phyloP scores from a whole-genome alignment of 768 basidiomycete species.

The Trametes gibbosa region DNA sequence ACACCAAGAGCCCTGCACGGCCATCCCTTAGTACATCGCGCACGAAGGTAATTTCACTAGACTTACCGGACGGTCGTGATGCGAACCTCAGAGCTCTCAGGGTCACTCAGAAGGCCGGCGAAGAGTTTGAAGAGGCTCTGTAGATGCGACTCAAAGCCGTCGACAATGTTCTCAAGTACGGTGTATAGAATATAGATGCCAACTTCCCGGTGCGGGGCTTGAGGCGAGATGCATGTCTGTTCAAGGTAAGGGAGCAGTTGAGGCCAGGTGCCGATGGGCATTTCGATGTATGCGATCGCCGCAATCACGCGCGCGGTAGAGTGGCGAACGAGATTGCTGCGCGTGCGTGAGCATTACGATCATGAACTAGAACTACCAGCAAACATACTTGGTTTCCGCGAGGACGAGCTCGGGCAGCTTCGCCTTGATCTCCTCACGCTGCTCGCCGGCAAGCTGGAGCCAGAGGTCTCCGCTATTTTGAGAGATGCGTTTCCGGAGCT shows the following conservation, averaged over 20 bases:
- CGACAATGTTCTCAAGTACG: constrained; percentile 87
- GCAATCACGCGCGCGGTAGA: constrained; percentile 91
- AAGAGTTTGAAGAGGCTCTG: constrained; percentile 80
- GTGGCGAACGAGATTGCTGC: constrained; percentile 86
- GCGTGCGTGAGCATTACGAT: constrained; percentile 12
- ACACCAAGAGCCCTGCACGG: constrained; percentile 74
- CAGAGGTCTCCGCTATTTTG: constrained; percentile 82
- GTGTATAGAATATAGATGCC: constrained; percentile 88
- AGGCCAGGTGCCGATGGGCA: constrained; percentile 77
- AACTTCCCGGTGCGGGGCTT: constrained; percentile 83
- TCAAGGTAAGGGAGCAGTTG: constrained; percentile 86
- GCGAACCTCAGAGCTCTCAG: constrained; percentile 85
- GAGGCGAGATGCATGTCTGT: constrained; percentile 65
- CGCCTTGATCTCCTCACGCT: constrained; percentile 81
- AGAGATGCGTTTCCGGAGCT: constrained; percentile 88
- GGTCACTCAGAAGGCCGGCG: constrained; percentile 66
- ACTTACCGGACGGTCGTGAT: constrained; percentile 81
- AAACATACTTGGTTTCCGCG: constrained; percentile 69
- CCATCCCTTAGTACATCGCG: too few species aligned
- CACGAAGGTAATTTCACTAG: too few species aligned
- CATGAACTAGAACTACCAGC: background rate
- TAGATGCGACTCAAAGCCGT: constrained; percentile 79
- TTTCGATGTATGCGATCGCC: constrained; percentile 87
- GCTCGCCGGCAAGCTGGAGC: constrained; percentile 61
- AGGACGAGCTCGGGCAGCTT: constrained; percentile 78